These are phyloP conservation scores for Yueomyces sp. DNA, from an alignment of 1,139 yeast species.

Conservation along the genomic window DNA sequence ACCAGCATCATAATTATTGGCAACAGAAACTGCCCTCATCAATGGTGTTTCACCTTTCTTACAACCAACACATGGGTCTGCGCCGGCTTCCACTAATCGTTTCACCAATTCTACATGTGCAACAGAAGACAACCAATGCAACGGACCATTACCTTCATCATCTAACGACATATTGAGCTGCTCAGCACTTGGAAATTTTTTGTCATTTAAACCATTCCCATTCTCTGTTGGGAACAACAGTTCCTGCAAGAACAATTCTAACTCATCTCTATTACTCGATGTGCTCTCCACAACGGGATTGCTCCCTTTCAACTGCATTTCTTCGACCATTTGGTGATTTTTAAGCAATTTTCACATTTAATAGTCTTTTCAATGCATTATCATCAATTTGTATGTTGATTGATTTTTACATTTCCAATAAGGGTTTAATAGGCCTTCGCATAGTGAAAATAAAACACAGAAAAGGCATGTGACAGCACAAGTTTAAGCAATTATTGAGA, in stretches of 20 bases:
- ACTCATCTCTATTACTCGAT: slow-evolving; percentile 2
- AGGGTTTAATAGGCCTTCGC: no score
- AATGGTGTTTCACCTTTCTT: slow-evolving; percentile 84
- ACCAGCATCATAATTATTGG: slow-evolving; percentile 68
- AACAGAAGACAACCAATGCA: slow-evolving; percentile 94
- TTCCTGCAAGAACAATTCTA: slow-evolving; percentile 21
- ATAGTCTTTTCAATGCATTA: no score
- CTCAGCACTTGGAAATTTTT: slow-evolving; percentile 14
- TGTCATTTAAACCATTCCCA: neutral
- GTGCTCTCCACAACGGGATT: neutral
- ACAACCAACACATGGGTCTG: slow-evolving; percentile 55
- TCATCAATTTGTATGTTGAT: no score
- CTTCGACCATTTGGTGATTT: neutral
- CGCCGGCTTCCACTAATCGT: slow-evolving; percentile 59
- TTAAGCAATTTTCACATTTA: no score
- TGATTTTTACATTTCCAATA: no score
- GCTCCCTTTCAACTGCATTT: neutral
- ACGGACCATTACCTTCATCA: slow-evolving; percentile 82
- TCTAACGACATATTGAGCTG: slow-evolving; percentile 77
- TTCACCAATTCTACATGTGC: slow-evolving; percentile 66
- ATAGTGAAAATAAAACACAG: no score
- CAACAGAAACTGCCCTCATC: slow-evolving; percentile 78
- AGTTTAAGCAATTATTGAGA: no score
- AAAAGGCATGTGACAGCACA: no score
- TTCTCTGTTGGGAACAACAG: slow-evolving; percentile 19